Evolutionary conservation across 2,329 filamentous ascomycete species (phyloP), one percentile per base, ranked within the genome.

Genomic region (Alternaria conjuncta): DNA sequence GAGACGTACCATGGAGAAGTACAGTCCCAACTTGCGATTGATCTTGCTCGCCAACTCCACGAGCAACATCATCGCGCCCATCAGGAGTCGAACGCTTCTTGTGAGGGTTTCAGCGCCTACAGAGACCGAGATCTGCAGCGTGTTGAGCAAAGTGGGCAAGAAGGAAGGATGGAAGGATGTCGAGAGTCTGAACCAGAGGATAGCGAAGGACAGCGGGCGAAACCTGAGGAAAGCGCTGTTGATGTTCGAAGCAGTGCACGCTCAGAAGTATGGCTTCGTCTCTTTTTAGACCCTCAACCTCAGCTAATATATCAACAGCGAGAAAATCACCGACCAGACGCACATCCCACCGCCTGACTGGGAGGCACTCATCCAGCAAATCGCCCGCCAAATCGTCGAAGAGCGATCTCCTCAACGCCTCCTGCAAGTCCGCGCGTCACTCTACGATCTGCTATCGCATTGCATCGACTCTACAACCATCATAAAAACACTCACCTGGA

Each of bases 21-120:
- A 99, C 85, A 96, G 92, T 75, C 94, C 95, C 13, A 99, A 99
- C 79, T 76, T 99, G 76, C 88, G 96, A 21, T 82, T 99, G 71
- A 98, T 99, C 53, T 84, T 99, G 64, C 84, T 99, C 64, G 96
- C 96, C 53, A 98, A 98, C 79, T 97, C 92, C 70, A 99, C 96
- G 21, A 94, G 94, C 68, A 98, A 98, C 77, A 99, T 99, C 74
- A 99, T 99, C 80, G 95, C 96, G n/a, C 96, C 96, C 1, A 99
- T 99, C 78, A 88, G 95, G 69, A 96, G 92, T 74, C 87, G 96
- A 80, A 97, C 94, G 57, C 84, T 99, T 79, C 86, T 99, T 54
- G 93, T 99, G 58, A 88, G 96, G 69, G 96, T 99, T 25, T 90
- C 96, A 13, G 95, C 96, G 20, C 96, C 96, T 8, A 93, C 90